Conservation (phyloP, 2,329 filamentous ascomycete genomes). For the Alternaria gaisen region DNA sequence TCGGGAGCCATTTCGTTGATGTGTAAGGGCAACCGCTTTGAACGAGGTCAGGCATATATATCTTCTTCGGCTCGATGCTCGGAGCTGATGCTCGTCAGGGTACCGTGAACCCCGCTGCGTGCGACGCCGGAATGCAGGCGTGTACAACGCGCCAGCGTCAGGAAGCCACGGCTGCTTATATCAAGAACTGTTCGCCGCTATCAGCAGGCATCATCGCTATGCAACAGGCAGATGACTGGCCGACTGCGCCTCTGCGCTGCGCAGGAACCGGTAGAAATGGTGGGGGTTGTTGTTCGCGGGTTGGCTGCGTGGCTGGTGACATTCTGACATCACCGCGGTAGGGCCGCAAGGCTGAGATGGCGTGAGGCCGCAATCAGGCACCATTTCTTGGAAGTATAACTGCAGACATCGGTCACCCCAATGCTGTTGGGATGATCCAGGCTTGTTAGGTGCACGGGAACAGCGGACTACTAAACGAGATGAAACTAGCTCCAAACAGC, state of each 20-base stretch:
- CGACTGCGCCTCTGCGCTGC: slow-evolving; percentile 36
- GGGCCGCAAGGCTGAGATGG: slow-evolving; percentile 24
- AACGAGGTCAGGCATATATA: slow-evolving; percentile 19
- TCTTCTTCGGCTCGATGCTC: slow-evolving; percentile 24
- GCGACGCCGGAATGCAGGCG: slow-evolving; percentile 19
- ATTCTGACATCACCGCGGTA: slow-evolving; percentile 30
- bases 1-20: slow-evolving; percentile 42
- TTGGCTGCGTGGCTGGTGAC: slow-evolving; percentile 17
- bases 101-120: slow-evolving; percentile 32
- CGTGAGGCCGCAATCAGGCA: slow-evolving; percentile 29
- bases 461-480: neutral
- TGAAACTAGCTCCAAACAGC: neutral
- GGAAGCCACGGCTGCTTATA: slow-evolving; percentile 24
- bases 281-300: slow-evolving; percentile 26
- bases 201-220: slow-evolving; percentile 23
- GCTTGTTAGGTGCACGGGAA: neutral
- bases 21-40: slow-evolving; percentile 1
- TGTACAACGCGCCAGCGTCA: slow-evolving; percentile 15
- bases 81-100: slow-evolving; percentile 26
- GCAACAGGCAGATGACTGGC: slow-evolving; percentile 34
- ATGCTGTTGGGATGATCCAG: neutral
- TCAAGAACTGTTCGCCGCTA: slow-evolving; percentile 14
- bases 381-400: slow-evolving; percentile 5
- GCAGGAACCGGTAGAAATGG: slow-evolving; percentile 24
- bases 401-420: neutral